A percentile compares a stretch with the other conserved stretches of the same genome.
These are phyloP conservation scores for Aureobasidium sp. DNA, from an alignment of 2,329 filamentous ascomycete genomes.

Conservation along the genomic window DNA sequence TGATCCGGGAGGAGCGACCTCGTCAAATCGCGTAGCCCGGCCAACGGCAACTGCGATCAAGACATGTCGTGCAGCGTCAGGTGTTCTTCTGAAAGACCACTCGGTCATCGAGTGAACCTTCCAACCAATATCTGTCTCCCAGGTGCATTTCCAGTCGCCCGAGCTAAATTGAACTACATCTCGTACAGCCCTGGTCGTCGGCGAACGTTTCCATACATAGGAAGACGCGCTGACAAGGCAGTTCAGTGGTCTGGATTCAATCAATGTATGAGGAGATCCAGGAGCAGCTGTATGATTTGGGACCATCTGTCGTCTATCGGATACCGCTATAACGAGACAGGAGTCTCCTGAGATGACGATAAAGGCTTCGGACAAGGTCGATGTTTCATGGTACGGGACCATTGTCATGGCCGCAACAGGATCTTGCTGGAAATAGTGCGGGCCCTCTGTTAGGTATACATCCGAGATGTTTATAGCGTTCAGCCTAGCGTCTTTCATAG, in stretches of 20 bases:
- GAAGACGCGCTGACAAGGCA: conserved; percentile 43
- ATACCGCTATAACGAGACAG: conserved; percentile 41
- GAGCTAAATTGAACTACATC: not conserved
- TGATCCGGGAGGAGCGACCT: conserved; percentile 7
- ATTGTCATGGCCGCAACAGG: conserved; percentile 26
- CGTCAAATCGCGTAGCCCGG: conserved; percentile 15
- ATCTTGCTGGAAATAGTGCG: conserved; percentile 25
- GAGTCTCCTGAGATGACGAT: conserved; percentile 23
- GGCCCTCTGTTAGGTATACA: conserved; percentile 30
- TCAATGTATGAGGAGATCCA: conserved; percentile 35
- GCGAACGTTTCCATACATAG: conserved; percentile 26
- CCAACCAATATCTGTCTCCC: conserved; percentile 47
- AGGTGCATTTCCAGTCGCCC: conserved; percentile 14
- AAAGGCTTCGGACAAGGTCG: not conserved
- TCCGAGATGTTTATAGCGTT: conserved; percentile 24
- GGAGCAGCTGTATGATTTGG: conserved; percentile 33
- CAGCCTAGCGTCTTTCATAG: conserved; percentile 15
- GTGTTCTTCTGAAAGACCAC: conserved; percentile 46
- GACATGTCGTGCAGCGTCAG: conserved; percentile 35
- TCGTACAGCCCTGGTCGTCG: not conserved
- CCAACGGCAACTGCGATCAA: conserved; percentile 53
- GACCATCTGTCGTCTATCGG: conserved; percentile 33
- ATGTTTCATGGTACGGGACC: not conserved
- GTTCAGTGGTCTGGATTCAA: conserved; percentile 37
- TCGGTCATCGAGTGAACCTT: conserved; percentile 54